Percentiles rank a stretch among this genome's conserved stretches.
phyloP scores from a whole-genome alignment of 768 basidiomycete genomes.

The Psilocybe azurescens region DNA sequence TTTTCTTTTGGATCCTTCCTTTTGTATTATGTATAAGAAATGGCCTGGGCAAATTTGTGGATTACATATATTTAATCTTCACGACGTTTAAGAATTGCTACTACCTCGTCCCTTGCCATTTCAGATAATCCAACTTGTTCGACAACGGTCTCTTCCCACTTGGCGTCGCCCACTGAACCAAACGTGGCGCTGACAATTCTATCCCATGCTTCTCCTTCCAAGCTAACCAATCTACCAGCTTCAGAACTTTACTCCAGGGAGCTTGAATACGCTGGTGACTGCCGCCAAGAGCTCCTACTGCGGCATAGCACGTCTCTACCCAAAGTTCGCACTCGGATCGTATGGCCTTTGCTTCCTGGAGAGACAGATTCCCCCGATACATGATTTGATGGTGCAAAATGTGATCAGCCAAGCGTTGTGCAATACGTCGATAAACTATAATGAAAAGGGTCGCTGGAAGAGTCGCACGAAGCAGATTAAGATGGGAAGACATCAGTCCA shows the following conservation, averaged over 20 bases:
- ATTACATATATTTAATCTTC: constrained; percentile 28
- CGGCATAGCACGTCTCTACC: constrained; percentile 77
- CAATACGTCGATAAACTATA: constrained; percentile 75
- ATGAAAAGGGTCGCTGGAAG: constrained; percentile 65
- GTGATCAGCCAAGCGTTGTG: constrained; percentile 72
- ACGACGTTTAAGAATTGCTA: constrained; percentile 55
- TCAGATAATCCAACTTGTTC: constrained; percentile 65
- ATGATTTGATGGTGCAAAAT: constrained; percentile 84
- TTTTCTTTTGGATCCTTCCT: constrained; percentile 13
- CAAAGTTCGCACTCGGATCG: constrained; percentile 80
- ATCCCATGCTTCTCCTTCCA: constrained; percentile 60
- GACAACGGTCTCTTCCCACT: constrained; percentile 61
- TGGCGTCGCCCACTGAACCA: constrained; percentile 46
- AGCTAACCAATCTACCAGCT: constrained; percentile 68
- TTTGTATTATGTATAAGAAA: constrained; percentile 23
- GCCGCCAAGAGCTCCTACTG: constrained; percentile 53
- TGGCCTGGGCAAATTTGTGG: constrained; percentile 16
- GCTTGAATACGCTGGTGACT: constrained; percentile 62
- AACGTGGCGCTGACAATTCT: constrained; percentile 53
- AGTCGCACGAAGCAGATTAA: constrained; percentile 66
- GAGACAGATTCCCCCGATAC: constrained; percentile 73
- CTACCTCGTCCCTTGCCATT: constrained; percentile 65
- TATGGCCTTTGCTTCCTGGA: constrained; percentile 64
- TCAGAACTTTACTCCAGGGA: constrained; percentile 78
- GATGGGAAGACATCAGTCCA: constrained; percentile 80